A percentile compares a stretch with the other conserved stretches of the same genome.
Conservation (phyloP, 2,329 filamentous ascomycete species). For the Juglanconis sp. region DNA sequence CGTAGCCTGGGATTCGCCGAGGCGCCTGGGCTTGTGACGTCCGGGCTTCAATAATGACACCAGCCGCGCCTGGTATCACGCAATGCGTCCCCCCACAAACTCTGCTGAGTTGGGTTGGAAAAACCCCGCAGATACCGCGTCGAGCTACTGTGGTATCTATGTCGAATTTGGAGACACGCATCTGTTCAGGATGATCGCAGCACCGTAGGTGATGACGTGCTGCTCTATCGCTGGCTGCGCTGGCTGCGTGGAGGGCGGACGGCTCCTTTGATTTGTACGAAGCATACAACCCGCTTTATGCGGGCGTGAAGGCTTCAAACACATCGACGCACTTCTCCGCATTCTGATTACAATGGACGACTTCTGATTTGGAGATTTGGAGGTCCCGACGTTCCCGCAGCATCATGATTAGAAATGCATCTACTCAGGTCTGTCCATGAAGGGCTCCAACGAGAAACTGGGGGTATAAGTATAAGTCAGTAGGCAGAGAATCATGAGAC, state of each 20-base stretch:
- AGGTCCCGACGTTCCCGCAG: neutral
- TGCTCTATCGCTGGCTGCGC: neutral
- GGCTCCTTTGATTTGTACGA: conserved; percentile 12
- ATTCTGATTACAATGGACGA: conserved; percentile 1
- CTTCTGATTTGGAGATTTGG: conserved; percentile 10
- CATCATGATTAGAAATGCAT: conserved; percentile 17
- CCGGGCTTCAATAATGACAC: conserved; percentile 5
- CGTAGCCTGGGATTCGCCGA: neutral
- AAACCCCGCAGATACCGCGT: conserved; percentile 16
- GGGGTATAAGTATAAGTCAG: conserved; percentile 9
- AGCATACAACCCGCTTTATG: neutral
- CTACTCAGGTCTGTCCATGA: neutral
- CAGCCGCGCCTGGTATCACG: conserved; percentile 15
- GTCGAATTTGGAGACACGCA: neutral
- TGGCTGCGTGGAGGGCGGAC: conserved; percentile 7
- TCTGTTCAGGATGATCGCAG: conserved; percentile 11
- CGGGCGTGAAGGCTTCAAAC: conserved; percentile 5
- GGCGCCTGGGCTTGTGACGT: too few relatives aligned
- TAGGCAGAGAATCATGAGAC: neutral
- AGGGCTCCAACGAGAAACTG: neutral
- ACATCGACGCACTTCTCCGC: conserved; percentile 2
- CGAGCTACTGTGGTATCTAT: neutral
- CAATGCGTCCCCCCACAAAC: conserved; percentile 6
- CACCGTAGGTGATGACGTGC: conserved; percentile 12
- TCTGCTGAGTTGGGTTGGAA: neutral